Percentiles rank a stretch among this genome's conserved stretches.
Conservation (phyloP, 345 rosid genomes). For the Conringia planisiliqua region DNA sequence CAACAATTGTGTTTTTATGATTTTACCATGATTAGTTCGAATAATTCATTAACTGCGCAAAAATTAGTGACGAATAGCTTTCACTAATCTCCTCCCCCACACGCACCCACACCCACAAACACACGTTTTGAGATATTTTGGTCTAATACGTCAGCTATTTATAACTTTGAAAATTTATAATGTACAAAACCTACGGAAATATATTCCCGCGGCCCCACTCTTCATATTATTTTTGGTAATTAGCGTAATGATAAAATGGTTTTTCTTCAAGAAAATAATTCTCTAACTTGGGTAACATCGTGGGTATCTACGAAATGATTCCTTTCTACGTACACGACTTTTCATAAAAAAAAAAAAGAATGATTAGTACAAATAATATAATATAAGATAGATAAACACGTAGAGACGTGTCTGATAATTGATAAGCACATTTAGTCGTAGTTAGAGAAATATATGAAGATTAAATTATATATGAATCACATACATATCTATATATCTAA, state of each 20-base stretch:
- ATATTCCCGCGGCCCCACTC: constrained; percentile 1
- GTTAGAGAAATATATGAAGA: neutral
- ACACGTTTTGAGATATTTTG: neutral
- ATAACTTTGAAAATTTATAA: neutral
- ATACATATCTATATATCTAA: neutral
- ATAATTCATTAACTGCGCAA: neutral
- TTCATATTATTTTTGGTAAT: neutral
- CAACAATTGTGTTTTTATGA: neutral
- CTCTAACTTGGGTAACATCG: constrained; percentile 7
- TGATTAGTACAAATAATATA: neutral
- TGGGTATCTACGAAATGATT: constrained; percentile 5
- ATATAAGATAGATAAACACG: neutral
- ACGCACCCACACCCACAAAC: too few species aligned
- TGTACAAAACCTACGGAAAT: neutral
- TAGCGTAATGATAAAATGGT: neutral
- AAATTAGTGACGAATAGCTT: neutral
- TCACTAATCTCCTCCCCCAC: neutral
- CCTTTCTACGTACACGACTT: constrained; percentile 23
- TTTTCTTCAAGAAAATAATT: neutral
- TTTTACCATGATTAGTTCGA: neutral
- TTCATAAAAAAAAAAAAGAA: constrained; percentile 2
- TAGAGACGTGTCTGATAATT: constrained; percentile 21
- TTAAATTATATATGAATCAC: neutral
- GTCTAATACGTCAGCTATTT: neutral
- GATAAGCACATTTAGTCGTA: neutral